Evolutionary conservation across 352 stramenopile genomes (phyloP).

Genomic region (Globisporangium viniferum): DNA sequence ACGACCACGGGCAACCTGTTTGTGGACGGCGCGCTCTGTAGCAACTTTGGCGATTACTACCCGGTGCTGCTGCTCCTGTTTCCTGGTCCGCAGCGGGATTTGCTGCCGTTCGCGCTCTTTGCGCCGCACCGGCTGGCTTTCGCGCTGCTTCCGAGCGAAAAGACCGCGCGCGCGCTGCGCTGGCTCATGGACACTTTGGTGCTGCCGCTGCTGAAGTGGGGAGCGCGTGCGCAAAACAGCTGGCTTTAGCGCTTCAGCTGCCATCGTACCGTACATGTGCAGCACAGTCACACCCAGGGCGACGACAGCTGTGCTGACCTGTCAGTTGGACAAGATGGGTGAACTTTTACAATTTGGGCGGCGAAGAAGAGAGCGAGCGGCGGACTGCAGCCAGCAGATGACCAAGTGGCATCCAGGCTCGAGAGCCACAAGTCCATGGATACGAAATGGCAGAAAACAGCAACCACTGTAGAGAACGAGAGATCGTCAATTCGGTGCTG

Average conservation of each 20-base stretch:
- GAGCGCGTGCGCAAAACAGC: neutral
- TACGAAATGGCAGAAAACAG: neutral
- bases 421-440: constrained; percentile 4
- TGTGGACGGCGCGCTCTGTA: constrained; percentile 65
- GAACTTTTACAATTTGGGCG: neutral
- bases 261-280: neutral
- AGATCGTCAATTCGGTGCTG: neutral
- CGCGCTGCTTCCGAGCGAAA: constrained; percentile 39
- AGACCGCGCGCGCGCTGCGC: constrained; percentile 38
- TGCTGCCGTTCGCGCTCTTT: constrained; percentile 48
- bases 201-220: constrained; percentile 34
- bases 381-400: neutral
- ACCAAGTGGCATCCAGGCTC: neutral
- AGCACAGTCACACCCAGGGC: neutral
- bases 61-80: constrained; percentile 28
- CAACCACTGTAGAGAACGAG: neutral
- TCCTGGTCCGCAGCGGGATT: constrained; percentile 27
- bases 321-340: neutral
- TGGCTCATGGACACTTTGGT: constrained; percentile 44
- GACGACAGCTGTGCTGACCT: neutral
- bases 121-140: constrained; percentile 45
- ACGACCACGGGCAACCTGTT: constrained; percentile 64
- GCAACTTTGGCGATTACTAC: constrained; percentile 78
- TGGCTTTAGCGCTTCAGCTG: neutral
- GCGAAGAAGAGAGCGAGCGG: neutral